Evolutionary conservation across 768 basidiomycete genomes (phyloP), one percentile per base, ranked within the genome.

Genomic region (Tulasnella sp.): DNA sequence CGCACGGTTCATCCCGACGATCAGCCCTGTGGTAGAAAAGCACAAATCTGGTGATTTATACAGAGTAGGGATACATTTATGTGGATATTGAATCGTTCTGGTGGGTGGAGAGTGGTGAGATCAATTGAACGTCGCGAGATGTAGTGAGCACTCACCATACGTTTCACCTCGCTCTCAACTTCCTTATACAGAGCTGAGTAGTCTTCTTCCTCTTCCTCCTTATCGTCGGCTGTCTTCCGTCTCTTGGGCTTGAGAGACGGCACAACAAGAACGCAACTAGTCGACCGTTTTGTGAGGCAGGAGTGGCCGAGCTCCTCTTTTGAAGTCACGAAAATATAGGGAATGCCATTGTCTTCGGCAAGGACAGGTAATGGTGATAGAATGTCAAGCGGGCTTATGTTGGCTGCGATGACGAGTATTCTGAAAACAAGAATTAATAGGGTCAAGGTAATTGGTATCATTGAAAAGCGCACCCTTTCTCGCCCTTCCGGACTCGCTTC

Each of bases 381-480:
- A 63, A 99, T 96, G 72, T 99, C 96, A 65, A 98, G 85, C 9
- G 96, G 96, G 60, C 88, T 94, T 68, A 98, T 98, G 70, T 98
- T 94, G 36, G 86, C 92, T 3, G 96, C 96, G 59, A 99, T 81
- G 57, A 99, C 73, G 29, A 99, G 79, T 32, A 99, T 73, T 19
- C 91, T 93, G 63, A 6, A 48, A 25, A 9, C 29, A 31, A 19
- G n/a, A 31, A 41, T 17, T 21, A 2, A 12, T n/a, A 5, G 25
- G 11, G 15, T 36, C 1, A 35, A 59, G 52, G 63, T 46, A 51
- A n/a, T 53, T 40, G 50, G 39, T 19, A 2, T 36, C 29, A 53
- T 12, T 27, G 11, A 35, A 46, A 9, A 41, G 73, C 83, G 59
- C 64, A 84, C 90, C 96, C 96, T 75, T 87, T 91, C 69, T 98